Evolutionary conservation across 148 eudicot genomes (phyloP).

Genomic region (Mesembryanthemum crystallinum): DNA sequence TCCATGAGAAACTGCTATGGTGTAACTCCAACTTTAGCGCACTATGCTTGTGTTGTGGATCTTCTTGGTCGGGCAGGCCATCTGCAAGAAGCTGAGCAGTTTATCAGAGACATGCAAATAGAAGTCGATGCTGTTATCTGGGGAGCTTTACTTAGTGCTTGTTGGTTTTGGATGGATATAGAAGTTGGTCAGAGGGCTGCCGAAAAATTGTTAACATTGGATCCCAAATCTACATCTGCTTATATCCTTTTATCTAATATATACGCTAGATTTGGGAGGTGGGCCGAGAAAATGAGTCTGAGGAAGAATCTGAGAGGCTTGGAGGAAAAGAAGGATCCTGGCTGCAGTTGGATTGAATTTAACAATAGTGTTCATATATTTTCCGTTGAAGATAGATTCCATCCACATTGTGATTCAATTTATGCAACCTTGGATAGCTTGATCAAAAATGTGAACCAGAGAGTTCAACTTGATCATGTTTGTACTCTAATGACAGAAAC

Average conservation of each 20-base stretch:
- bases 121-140: conserved; percentile 36
- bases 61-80: conserved; percentile 48
- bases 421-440: conserved; percentile 29
- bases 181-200: conserved; percentile 39
- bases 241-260: conserved; percentile 45
- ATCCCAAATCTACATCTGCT: conserved; percentile 27
- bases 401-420: conserved; percentile 30
- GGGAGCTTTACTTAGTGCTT: conserved; percentile 15
- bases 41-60: conserved; percentile 47
- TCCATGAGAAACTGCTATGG: conserved; percentile 16
- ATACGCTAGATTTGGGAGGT: conserved; percentile 41
- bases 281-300: conserved; percentile 41
- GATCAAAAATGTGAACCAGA: not conserved
- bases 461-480: not conserved
- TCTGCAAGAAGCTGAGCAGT: conserved; percentile 44
- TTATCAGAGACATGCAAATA: conserved; percentile 35
- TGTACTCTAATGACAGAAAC: not conserved
- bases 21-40: conserved; percentile 34
- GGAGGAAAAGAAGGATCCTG: conserved; percentile 39
- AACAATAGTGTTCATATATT: conserved; percentile 35
- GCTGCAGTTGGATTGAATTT: conserved; percentile 53
- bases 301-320: conserved; percentile 29
- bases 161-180: conserved; percentile 44
- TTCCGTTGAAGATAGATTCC: conserved; percentile 38
- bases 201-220: conserved; percentile 31